Evolutionary conservation across 768 basidiomycete genomes (phyloP), one percentile per base, ranked within the genome.

Genomic region (Phanerodontia chrysosporium): DNA sequence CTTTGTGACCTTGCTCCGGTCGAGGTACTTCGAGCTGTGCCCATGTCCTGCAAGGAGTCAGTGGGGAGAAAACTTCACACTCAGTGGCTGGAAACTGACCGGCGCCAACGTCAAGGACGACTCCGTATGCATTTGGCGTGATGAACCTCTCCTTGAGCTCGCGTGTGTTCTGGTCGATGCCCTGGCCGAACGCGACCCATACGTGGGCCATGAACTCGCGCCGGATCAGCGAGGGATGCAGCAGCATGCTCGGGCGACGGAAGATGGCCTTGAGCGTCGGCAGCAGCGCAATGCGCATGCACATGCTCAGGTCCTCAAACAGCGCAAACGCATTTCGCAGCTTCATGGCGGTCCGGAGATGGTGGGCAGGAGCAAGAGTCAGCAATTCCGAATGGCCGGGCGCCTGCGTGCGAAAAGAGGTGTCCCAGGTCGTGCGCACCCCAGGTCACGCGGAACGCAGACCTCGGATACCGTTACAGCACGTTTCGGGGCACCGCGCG

Each of bases 31-130:
- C 13, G 79, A 72, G 0, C 80, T 82, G 65, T 89, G 87, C 0
- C 90, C 89, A 58, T 82, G 75, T 0, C 85, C 88, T 88, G 53
- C 21, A 32, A 32, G 12, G 30, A 5, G 39, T 42, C 39, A 42
- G 16, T 18, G 39, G 39, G 39, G 16, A 18, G 18, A 7, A 42
- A 42, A 25, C 1, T 27, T 29, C 12, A 25, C 48, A 7, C 2
- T 35, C 7, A 12, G 46, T 7, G 14, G n/a, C 8, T n/a, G 25
- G 30, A 21, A 55, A 35, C 74, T 55, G 58, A 84, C 87, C 87
- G 65, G 87, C 86, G 2, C 87, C 87, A 18, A 89, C 58, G 58
- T 90, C 89, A 24, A 90, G 76, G 0, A 90, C 84, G 2, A 81
- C 73, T 1, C 88, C 88, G 8, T 71, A 61, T 1, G 87, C 85